Conservation (phyloP, 2,329 filamentous ascomycete genomes). For the Microthyrium microscopicum region DNA sequence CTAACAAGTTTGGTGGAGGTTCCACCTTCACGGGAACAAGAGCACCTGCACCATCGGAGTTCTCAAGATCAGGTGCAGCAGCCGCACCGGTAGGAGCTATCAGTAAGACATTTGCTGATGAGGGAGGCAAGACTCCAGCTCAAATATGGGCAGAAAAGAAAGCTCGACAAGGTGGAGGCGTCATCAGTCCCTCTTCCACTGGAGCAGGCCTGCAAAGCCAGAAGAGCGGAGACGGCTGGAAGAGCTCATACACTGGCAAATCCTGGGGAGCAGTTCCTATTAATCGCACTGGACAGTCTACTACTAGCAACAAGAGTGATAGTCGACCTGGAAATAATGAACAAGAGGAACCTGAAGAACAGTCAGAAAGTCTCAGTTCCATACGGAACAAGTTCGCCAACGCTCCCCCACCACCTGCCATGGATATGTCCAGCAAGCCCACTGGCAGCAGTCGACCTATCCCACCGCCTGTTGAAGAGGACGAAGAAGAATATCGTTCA, state of each 20-base stretch:
- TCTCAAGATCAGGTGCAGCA: constrained; percentile 42
- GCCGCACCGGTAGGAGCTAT: constrained; percentile 57
- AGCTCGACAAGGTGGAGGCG: constrained; percentile 50
- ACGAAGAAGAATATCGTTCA: constrained; percentile 26
- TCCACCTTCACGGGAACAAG: constrained; percentile 74
- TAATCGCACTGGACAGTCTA: constrained; percentile 49
- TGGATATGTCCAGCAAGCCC: constrained; percentile 52
- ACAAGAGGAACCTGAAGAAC: constrained; percentile 35
- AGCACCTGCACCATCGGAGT: constrained; percentile 58
- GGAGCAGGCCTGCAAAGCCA: constrained; percentile 34
- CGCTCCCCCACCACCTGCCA: constrained; percentile 44
- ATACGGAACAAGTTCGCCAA: constrained; percentile 62
- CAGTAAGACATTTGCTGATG: constrained; percentile 83
- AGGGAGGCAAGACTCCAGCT: constrained; percentile 89
- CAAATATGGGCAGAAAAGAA: constrained; percentile 98
- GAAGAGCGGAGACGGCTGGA: constrained; percentile 65
- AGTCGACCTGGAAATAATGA: constrained; percentile 47
- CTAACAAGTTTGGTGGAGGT: constrained; percentile 66
- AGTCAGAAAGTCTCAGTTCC: constrained; percentile 50
- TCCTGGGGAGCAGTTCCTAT: constrained; percentile 76
- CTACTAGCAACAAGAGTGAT: constrained; percentile 32
- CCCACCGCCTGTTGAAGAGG: constrained; percentile 24
- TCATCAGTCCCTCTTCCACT: constrained; percentile 24
- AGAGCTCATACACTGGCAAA: constrained; percentile 82
- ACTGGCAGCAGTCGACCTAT: constrained; percentile 41